Base-by-base conservation (phyloP, 2,329 filamentous ascomycete species). In the Aspergillus tubingensis region DNA sequence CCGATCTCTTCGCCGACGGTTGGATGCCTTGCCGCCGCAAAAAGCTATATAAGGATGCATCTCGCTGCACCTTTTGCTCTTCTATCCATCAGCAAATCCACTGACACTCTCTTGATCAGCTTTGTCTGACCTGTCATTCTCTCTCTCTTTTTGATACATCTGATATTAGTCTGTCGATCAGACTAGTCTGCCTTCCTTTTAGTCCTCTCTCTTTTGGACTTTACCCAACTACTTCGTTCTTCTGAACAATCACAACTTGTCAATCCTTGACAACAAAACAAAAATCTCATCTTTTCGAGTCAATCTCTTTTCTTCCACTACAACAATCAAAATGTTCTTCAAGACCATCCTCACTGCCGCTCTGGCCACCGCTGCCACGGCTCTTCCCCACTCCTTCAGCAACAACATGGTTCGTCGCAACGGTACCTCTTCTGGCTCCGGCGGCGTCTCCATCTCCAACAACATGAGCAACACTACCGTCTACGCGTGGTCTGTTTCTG, bases 401-500 rank as follows among this genome's bases (percentile, higher is more conserved):
- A 36, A 36, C 32, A 36, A 36, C 32, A 36, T 36, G 32, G 64
- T 66, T 50, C 66, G 65, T 47, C 71, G 69, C 56, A 54, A 62
- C 47, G 67, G 61, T 53, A 54, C 36, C 50, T 58, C 50, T 19
- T 44, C 39, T 25, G 58, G 32, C 11, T 36, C 66, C 52, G 74
- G 75, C 55, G 65, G 67, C 44, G 76, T 77, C 61, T 65, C 60
- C 60, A 76, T 79, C 62, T 64, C 70, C 66, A 79, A 79, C 73
- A 73, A 74, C 68, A 73, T 78, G 64, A 58, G 65, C 49, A 52
- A 66, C 49, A 65, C 67, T 51, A 65, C 72, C 62, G 65, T 79
- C 66, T 79, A 78, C 66, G 71, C 76, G 66, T 78, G 76, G 77
- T 78, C 77, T 57, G 75, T 79, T 43, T 61, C 72, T 62, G 66